A percentile compares a stretch with the other conserved stretches of the same genome.
Evolutionary conservation across 2,329 filamentous ascomycete species (phyloP).

Genomic region (Pseudonectria buxi): DNA sequence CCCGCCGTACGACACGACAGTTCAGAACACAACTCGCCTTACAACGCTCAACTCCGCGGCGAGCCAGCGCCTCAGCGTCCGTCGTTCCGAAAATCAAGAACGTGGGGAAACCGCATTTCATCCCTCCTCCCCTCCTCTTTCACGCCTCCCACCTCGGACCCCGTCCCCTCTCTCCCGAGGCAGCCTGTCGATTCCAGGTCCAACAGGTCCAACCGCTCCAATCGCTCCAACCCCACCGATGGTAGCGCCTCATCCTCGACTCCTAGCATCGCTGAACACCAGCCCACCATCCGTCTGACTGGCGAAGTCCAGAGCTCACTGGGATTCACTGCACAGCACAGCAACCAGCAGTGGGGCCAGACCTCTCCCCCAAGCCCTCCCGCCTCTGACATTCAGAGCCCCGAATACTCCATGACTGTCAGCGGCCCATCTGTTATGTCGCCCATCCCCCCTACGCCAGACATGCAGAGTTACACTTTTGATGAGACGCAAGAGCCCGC

Average conservation of each 20-base stretch:
- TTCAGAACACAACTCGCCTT: slow-evolving; percentile 1
- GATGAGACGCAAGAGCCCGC: slow-evolving; percentile 14
- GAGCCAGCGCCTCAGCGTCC: slow-evolving; percentile 15
- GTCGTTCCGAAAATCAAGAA: slow-evolving; percentile 26
- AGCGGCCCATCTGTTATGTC: slow-evolving; percentile 21
- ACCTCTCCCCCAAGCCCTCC: slow-evolving; percentile 14
- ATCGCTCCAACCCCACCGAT: slow-evolving; percentile 20
- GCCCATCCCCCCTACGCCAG: slow-evolving; percentile 24
- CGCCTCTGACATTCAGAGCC: slow-evolving; percentile 8
- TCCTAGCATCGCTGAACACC: slow-evolving; percentile 16
- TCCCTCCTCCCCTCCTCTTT: slow-evolving; percentile 31
- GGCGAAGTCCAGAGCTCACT: slow-evolving; percentile 13
- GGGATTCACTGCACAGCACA: slow-evolving; percentile 7
- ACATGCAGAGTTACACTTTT: slow-evolving; percentile 16
- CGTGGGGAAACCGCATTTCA: slow-evolving; percentile 31
- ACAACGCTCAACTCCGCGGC: slow-evolving; percentile 6
- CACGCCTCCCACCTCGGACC: slow-evolving; percentile 28
- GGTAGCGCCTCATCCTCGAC: slow-evolving; percentile 17
- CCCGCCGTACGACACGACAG: slow-evolving; percentile 15
- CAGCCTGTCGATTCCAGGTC: slow-evolving; percentile 6
- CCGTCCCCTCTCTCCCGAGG: slow-evolving; percentile 17
- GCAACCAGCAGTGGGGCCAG: slow-evolving; percentile 2
- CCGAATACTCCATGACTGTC: slow-evolving; percentile 15
- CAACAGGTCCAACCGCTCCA: slow-evolving; percentile 13
- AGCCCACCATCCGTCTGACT: slow-evolving; percentile 12